Base-by-base conservation (phyloP, 257 asterid species). In the Schizonepeta tenuifolia region DNA sequence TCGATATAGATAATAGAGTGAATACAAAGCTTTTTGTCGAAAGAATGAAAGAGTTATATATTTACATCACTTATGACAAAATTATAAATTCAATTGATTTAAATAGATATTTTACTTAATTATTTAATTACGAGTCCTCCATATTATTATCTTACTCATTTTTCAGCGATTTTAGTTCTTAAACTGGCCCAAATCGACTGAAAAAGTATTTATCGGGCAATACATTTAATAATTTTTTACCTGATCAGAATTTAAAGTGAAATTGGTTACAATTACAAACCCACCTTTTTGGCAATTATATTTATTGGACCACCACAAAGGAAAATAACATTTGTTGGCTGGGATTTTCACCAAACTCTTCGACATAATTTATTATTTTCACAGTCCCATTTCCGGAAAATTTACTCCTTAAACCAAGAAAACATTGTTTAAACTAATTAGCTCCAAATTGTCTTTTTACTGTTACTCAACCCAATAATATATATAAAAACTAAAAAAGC, bases 291-390 rank as follows among this genome's bases (percentile, higher is more conserved):
- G n/a, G 12, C 56, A 50, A 17, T 50, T 50, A 50, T 50, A 50
- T 17, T 50, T 50, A 18, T 17, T 50, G 53, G 53, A 46, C 20
- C 20, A n/a, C 18, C 1, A 14, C 18, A 15, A 46, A 46, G 20
- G 53, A 14, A 46, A 46, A 46, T 46, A 46, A 46, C 15, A 46
- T 10, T 36, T 38, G 33, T 17, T 44, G 31, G 15, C 56, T 31
- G 36, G 9, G 18, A 35, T 53, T 67, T n/a, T 55, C 40, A 44
- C 44, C 74, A 69, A 21, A 58, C 36, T 69, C 38, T n/a, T 43
- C 2, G 21, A 26, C 51, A 18, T 9, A 46, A 58, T 44, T 71
- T 18, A 50, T 50, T 50, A 65, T 46, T 20, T 41, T 71, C 36
- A 18, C 55, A 60, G 20, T 61, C 40, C 47, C 51, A 20, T 62